Conservation (phyloP, 2,329 filamentous ascomycete species). For the Sclerotinia spermophila region DNA sequence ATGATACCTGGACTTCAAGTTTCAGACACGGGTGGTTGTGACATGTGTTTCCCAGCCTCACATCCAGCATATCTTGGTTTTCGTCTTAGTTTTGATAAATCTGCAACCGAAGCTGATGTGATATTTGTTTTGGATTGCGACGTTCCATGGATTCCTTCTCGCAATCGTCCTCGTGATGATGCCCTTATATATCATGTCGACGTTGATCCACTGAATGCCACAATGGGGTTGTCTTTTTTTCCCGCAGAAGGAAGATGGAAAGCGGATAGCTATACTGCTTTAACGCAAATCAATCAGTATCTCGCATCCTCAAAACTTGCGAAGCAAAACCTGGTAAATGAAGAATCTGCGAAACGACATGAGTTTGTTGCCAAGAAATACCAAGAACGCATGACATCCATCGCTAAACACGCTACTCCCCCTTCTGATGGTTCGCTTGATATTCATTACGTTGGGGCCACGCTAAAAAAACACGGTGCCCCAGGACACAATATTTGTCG, state of each 20-base stretch:
- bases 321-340: constrained; percentile 35
- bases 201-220: constrained; percentile 60
- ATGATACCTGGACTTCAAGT: constrained; percentile 63
- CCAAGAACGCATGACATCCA: neutral
- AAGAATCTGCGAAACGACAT: constrained; percentile 4
- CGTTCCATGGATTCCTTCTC: constrained; percentile 79
- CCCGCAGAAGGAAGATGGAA: constrained; percentile 59
- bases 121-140: constrained; percentile 84
- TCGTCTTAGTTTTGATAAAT: constrained; percentile 67
- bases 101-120: constrained; percentile 70
- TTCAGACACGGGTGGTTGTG: constrained; percentile 68
- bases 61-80: constrained; percentile 65
- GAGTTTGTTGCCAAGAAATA: constrained; percentile 19
- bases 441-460: neutral
- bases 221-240: constrained; percentile 71
- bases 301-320: constrained; percentile 42
- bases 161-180: constrained; percentile 44
- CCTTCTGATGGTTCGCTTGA: neutral
- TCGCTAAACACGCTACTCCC: neutral
- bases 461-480: neutral
- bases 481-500: neutral
- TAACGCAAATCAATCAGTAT: constrained; percentile 64
- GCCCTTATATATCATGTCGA: constrained; percentile 59
- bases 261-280: constrained; percentile 57
- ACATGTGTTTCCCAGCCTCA: constrained; percentile 71